Evolutionary conservation across 1,139 yeast genomes (phyloP), one percentile per base, ranked within the genome.

Genomic region (Chernovozyma sophiae-reginae): DNA sequence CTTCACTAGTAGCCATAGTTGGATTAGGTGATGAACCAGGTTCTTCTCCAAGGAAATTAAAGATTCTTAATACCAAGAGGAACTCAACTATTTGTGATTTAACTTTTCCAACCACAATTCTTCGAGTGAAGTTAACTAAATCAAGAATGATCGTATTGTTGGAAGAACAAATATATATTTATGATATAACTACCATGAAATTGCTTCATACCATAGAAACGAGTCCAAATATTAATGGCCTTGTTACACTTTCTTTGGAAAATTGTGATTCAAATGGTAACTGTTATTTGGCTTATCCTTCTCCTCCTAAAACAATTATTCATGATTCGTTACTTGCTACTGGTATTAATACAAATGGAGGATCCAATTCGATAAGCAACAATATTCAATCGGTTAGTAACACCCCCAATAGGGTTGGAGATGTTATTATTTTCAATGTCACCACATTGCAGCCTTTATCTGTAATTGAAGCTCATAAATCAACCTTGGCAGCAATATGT

Each of bases 391-490:
- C 71, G 4, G 73, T 69, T 5, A 65, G 72, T 41, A 67, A 62
- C 42, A 56, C 68, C 4, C 74, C 74, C 3, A 67, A 74, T 41
- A 53, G 81, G 32, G 77, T 84, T 17, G 98, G 98, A 0, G 98
- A 92, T 55, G 95, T 90, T 16, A 83, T 89, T 5, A 74, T 92
- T 12, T 90, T 87, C 56, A 87, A 92, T 53, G 75, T 90, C 27
- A 66, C 74, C 33, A 70, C 86, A 0, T 58, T 90, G 40, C 95
- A 87, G 50, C 97, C 97, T 0, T 65, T 86, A 16, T 82, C 87
- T 42, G 96, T 90, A 2, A 81, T 92, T 28, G 96, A 87, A 52
- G 98, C 98, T 1, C 98, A 92, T 57, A 86, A 87, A 52, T 81
- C 95, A 2, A 78, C 85, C 12, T 66, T 92, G 37, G 90, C 97